Base-by-base conservation (phyloP, 305 asterid species). In the Plantago coronopus region DNA sequence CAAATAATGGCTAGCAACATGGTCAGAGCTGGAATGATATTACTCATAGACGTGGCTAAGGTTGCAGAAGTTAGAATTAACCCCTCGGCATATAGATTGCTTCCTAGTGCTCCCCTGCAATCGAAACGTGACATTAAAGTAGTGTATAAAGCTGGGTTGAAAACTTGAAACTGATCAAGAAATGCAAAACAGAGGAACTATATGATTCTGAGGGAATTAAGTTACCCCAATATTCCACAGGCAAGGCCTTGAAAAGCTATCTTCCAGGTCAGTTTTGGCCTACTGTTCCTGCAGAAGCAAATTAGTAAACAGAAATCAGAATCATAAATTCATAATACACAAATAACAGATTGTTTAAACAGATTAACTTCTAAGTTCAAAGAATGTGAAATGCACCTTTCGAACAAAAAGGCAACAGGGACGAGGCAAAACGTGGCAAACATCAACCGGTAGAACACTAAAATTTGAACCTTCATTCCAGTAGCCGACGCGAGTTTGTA, bases 381-480 rank as follows among this genome's bases (percentile, higher is more conserved):
- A n/a, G 10, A 15, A 34, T 34, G 42, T 23, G 48, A 21, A 7
- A 16, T 45, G 45, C 51, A 72, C 78, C 73, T 76, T 57, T 76
- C 78, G n/a, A 63, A 34, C 54, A 76, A 12, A 42, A 76, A 59
- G 64, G 81, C 81, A 48, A 76, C 51, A 2, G 81, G 81, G 45
- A 48, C 70, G 45, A 69, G 62, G 57, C 66, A 72, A 69, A 54
- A 61, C 37, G 78, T 48, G 63, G 76, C 78, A n/a, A 63, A 59
- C 37, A 66, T 5, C 58, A 72, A 54, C 49, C 76, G 67, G 44
- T 72, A 76, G 31, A 66, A 60, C 19, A 76, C 63, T 64, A 76
- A 42, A 45, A 69, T 69, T 17, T 59, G 43, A 21, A 72, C 59
- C 40, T 54, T 54, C 78, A 76, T 66, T 50, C 81, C 81, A 59